Conservation (phyloP, 2,329 filamentous ascomycete genomes). For the Arthrobotrys entomopaga region DNA sequence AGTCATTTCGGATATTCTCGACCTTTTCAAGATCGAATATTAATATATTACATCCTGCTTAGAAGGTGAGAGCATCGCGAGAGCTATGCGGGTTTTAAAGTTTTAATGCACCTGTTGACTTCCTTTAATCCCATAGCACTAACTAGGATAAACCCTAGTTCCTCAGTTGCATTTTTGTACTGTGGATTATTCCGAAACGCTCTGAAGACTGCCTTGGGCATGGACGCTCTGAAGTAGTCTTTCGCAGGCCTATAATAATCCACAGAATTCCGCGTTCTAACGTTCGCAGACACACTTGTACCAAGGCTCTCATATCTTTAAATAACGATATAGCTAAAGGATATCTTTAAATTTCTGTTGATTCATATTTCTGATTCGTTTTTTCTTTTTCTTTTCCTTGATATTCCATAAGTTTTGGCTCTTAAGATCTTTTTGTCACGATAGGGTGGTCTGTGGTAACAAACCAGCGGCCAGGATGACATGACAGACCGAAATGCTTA, state of each 20-base stretch:
- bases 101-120: no score
- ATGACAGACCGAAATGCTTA: neutral
- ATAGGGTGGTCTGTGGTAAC: neutral
- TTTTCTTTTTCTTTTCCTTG: no score
- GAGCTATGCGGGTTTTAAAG: no score
- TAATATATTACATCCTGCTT: neutral
- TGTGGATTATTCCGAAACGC: conserved; percentile 19
- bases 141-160: neutral
- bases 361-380: no score
- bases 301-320: neutral
- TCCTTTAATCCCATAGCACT: neutral
- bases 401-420: no score
- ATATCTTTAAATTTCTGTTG: neutral
- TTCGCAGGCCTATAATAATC: no score
- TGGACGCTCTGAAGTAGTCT: no score
- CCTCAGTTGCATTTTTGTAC: conserved; percentile 16
- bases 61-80: neutral
- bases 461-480: conserved; percentile 8
- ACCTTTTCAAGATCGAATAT: neutral
- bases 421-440: no score
- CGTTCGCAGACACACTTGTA: neutral
- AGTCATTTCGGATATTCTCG: conserved; percentile 25
- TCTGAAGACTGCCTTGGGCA: neutral
- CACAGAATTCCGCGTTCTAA: no score
- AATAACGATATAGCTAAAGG: neutral